phyloP scores from a whole-genome alignment of 805 yeast genomes.

The Yarrowia keelungensis region DNA sequence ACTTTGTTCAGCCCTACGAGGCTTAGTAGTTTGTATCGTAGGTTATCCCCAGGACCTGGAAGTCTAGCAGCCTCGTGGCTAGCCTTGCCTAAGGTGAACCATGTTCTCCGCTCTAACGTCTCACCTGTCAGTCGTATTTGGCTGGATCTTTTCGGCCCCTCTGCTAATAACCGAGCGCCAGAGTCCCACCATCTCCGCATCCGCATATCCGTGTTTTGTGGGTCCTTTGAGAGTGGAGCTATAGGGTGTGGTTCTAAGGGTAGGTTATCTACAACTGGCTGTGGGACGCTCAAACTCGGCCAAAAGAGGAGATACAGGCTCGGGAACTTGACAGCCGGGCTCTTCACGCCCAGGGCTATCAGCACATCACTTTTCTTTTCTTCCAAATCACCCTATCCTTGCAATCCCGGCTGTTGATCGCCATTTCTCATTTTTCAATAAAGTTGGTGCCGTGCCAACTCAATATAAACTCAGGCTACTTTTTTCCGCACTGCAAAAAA shows the following conservation, averaged over 20 bases:
- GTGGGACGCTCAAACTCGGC: background rate
- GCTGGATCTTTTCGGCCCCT: background rate
- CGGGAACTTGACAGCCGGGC: no score
- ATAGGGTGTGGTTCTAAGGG: background rate
- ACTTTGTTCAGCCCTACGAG: conserved; percentile 22
- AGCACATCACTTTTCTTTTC: no score
- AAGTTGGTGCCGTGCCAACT: conserved; percentile 35
- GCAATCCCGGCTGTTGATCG: conserved; percentile 8
- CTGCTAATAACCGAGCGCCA: background rate
- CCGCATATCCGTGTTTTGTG: conserved; percentile 14
- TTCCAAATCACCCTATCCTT: background rate
- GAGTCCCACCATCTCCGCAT: background rate
- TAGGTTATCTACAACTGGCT: background rate
- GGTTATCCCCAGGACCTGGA: conserved; percentile 1
- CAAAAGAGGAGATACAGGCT: no score
- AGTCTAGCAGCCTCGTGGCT: background rate
- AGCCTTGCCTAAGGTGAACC: background rate
- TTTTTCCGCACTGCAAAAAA: background rate
- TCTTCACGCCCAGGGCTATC: no score
- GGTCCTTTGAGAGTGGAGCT: conserved; percentile 3
- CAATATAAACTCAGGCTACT: background rate
- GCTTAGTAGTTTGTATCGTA: conserved; percentile 2
- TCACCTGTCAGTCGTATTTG: background rate
- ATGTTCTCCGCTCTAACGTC: background rate
- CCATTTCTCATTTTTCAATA: background rate